Evolutionary conservation across 345 rosid species (phyloP).

Genomic region (Eucalyptus leucophloia): DNA sequence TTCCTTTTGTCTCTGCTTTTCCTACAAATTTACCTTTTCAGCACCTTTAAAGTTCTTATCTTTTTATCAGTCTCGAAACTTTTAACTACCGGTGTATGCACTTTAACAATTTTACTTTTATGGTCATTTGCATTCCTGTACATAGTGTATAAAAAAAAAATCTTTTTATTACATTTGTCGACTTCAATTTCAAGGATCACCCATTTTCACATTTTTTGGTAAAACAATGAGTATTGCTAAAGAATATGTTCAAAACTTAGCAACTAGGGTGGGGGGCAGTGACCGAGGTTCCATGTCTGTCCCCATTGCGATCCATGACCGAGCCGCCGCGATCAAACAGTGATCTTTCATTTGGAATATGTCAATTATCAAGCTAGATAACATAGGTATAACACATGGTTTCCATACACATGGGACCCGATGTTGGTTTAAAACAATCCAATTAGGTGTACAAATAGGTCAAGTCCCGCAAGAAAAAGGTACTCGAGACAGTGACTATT

Average conservation of each 20-base stretch:
- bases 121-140: neutral
- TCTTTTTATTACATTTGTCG: neutral
- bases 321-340: neutral
- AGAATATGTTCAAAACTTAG: neutral
- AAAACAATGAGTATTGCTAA: neutral
- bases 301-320: neutral
- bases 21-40: neutral
- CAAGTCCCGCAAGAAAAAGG: neutral
- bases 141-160: neutral
- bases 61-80: neutral
- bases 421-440: neutral
- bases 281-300: neutral
- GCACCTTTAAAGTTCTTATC: neutral
- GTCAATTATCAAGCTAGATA: neutral
- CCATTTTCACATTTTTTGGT: neutral
- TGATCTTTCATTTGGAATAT: neutral
- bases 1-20: neutral
- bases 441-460: neutral
- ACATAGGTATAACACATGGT: neutral
- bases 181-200: neutral
- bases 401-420: neutral
- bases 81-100: neutral
- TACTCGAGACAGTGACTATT: neutral
- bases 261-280: neutral
- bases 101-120: neutral